These are phyloP conservation scores for Gastrolobium villosum DNA, from an alignment of 306 rosid genomes.

Conservation along the genomic window DNA sequence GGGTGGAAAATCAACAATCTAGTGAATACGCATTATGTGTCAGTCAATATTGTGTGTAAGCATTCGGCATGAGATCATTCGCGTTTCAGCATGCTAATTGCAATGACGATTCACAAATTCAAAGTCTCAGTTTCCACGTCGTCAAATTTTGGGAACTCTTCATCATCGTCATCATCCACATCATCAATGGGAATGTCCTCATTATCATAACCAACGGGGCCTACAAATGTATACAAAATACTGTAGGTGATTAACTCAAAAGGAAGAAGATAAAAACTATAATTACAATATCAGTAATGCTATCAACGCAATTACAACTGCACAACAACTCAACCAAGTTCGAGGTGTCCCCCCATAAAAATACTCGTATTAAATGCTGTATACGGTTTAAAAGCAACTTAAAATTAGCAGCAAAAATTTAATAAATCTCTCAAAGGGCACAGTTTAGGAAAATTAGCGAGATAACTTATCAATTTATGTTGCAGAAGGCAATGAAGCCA, in stretches of 20 bases:
- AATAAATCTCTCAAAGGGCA: conserved; percentile 1
- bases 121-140: conserved; percentile 48
- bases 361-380: not conserved
- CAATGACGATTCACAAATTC: conserved; percentile 37
- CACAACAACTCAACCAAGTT: conserved; percentile 19
- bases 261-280: not conserved
- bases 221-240: conserved; percentile 43
- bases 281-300: not conserved
- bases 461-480: not conserved
- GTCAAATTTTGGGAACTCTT: conserved; percentile 51
- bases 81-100: conserved; percentile 31
- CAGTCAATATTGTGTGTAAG: conserved; percentile 13
- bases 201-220: conserved; percentile 51
- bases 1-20: conserved; percentile 31
- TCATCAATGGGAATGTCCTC: conserved; percentile 90
- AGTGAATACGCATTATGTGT: not conserved
- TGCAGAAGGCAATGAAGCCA: conserved; percentile 4
- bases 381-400: not conserved
- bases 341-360: not conserved
- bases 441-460: conserved; percentile 4
- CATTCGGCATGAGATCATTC: not conserved
- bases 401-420: conserved; percentile 9
- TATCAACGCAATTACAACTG: conserved; percentile 9
- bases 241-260: conserved; percentile 9
- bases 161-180: conserved; percentile 74